Base-by-base conservation (phyloP, 2,329 filamentous ascomycete species). In the Aspergillus piperis region DNA sequence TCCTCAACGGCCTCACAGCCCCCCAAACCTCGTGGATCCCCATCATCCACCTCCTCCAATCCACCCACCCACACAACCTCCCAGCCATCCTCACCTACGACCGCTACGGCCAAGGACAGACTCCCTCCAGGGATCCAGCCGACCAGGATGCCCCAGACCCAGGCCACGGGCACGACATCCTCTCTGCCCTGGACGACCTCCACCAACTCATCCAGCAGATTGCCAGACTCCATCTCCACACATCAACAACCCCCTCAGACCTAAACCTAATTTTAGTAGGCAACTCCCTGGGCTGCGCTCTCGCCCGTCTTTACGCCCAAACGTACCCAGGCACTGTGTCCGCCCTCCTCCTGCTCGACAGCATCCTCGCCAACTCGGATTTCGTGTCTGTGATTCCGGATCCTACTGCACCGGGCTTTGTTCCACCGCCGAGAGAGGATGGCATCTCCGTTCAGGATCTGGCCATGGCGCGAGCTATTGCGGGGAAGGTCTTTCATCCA, bases 311-410 rank as follows among this genome's bases (percentile, higher is more conserved):
- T 8, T 86, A 83, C 66, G 79, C 82, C 1, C 73, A 80, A 54
- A 68, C 71, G 1, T 78, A 84, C 54, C 79, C 82, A 0, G 75
- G 77, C 2, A 76, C 73, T 0, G 79, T 84, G 0, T 73, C 76
- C 0, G 83, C 75, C 0, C 70, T 82, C 3, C 36, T 87, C 1
- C 78, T 86, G 8, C 80, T 88, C 1, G 85, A 87, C 67, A 84
- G 81, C 38, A 82, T 85, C 63, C 81, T 87, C 69, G 82, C 84
- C 15, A 84, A 86, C 66, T 80, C 80, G 0, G 82, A 87, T 64
- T 82, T 84, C 30, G 78, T 84, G 1, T 82, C 80, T 5, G 62
- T 86, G 4, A 84, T 84, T 68, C 84, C 85, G 0, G 80, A 87
- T 62, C 83, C 84, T 0, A 83, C 85, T 58, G 74, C 73, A 0